Evolutionary conservation across 2,329 filamentous ascomycete genomes (phyloP), one percentile per base, ranked within the genome.

Genomic region (Stagonosporopsis cucurbitacearum): DNA sequence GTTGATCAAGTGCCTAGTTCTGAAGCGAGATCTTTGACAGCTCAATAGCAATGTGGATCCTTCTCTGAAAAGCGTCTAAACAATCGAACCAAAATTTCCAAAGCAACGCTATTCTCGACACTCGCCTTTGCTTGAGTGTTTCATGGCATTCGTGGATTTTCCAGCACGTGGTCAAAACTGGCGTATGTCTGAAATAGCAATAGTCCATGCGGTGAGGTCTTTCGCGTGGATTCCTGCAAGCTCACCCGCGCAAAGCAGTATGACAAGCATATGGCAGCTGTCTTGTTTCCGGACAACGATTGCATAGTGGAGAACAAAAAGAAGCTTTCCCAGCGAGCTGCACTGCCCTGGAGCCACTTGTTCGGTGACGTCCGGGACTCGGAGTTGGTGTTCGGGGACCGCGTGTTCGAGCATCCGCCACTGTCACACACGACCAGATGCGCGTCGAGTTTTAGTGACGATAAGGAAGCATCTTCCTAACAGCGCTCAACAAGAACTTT

Each of bases 361-460:
- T 22, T 41, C 44, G 54, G 44, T 35, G 22, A 40, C 36, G 33
- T 30, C 36, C 48, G 49, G 49, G 30, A 25, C n/a, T 57, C 54
- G 54, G 54, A 39, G 7, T 52, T 45, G 19, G 7, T 44, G 3
- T 35, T 57, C 54, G 54, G 54, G 44, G 44, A 52, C 44, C 54
- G 49, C 44, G 11, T 42, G 23, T 7, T 20, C 35, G 17, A 22
- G 9, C 36, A 15, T 37, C 15, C 25, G 12, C 32, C 22, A 17
- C 3, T 1, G 20, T n/a, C 12, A 25, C 20, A 19, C 32, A 20
- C 32, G 11, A 9, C 2, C 25, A 6, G 12, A 23, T 3, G 8
- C 17, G 12, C n/a, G 1, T 17, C 7, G n/a, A 32, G 4, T 17
- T 17, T 6, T 3, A 3, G 7, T 1, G n/a, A n/a, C n/a, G 22